Conservation (phyloP, 306 rosid species). For the Herpetospermum pedunculosum region DNA sequence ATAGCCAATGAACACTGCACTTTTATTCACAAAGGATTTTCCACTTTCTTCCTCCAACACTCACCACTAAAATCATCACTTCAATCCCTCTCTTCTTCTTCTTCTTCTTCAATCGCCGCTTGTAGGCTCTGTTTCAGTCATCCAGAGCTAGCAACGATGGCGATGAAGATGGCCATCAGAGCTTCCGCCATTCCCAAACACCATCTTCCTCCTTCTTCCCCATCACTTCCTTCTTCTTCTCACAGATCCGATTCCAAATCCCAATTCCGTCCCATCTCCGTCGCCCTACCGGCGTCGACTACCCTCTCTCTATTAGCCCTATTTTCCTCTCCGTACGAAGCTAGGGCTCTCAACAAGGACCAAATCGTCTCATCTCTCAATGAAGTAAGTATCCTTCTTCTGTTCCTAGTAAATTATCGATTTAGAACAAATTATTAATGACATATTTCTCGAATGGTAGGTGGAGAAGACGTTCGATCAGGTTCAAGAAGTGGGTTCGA, state of each 20-base stretch:
- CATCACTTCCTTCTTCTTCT: conserved; percentile 17
- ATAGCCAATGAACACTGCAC: not conserved
- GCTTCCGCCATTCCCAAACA: conserved; percentile 47
- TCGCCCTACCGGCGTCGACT: conserved; percentile 53
- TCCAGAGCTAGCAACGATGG: conserved; percentile 19
- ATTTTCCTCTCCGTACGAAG: conserved; percentile 46
- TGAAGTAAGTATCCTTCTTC: conserved; percentile 24
- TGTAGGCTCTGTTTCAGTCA: not conserved
- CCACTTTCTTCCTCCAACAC: not conserved
- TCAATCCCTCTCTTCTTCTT: not conserved
- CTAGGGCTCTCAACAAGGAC: conserved; percentile 63
- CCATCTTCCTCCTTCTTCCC: conserved; percentile 24
- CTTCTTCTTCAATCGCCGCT: not conserved
- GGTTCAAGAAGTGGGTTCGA: conserved; percentile 63
- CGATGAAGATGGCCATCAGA: conserved; percentile 53
- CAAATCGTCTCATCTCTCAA: conserved; percentile 72
- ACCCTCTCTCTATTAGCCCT: conserved; percentile 62
- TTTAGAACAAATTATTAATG: not conserved
- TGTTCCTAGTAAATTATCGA: not conserved
- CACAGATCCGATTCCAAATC: conserved; percentile 23
- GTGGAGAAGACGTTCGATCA: conserved; percentile 75
- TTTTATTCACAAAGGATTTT: not conserved
- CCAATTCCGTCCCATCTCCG: conserved; percentile 26
- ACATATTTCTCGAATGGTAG: conserved; percentile 15
- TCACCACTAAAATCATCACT: not conserved